phyloP scores from a whole-genome alignment of 257 asterid species.

The Ballota nigra region DNA sequence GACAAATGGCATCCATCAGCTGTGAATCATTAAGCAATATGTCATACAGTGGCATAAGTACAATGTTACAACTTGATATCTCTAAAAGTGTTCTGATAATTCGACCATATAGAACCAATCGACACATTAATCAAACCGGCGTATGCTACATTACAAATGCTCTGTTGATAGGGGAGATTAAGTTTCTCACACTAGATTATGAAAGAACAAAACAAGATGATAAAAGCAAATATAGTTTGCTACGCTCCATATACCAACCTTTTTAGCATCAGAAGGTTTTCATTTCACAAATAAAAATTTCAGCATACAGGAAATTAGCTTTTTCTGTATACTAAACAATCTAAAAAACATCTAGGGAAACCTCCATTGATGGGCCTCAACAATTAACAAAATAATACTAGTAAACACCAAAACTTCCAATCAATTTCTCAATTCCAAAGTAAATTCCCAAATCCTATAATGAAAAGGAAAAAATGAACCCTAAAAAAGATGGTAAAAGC shows the following conservation, averaged over 20 bases:
- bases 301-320: background rate
- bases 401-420: background rate
- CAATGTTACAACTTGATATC: background rate
- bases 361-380: constrained; percentile 20
- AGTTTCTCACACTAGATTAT: background rate
- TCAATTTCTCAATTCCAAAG: background rate
- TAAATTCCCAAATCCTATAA: constrained; percentile 2
- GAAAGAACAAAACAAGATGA: background rate
- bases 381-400: background rate
- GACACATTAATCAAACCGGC: background rate
- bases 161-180: background rate
- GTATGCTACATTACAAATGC: background rate
- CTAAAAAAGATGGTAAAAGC: background rate
- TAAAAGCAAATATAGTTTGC: background rate
- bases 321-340: background rate
- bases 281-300: background rate
- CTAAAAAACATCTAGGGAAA: background rate
- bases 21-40: background rate
- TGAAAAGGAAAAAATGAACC: background rate
- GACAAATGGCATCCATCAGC: background rate
- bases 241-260: background rate
- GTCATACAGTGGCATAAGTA: background rate
- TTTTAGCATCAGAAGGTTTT: background rate
- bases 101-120: background rate
- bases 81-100: background rate